phyloP scores from a whole-genome alignment of 108 stramenopile genomes.

The Schizochytrium sp. region DNA sequence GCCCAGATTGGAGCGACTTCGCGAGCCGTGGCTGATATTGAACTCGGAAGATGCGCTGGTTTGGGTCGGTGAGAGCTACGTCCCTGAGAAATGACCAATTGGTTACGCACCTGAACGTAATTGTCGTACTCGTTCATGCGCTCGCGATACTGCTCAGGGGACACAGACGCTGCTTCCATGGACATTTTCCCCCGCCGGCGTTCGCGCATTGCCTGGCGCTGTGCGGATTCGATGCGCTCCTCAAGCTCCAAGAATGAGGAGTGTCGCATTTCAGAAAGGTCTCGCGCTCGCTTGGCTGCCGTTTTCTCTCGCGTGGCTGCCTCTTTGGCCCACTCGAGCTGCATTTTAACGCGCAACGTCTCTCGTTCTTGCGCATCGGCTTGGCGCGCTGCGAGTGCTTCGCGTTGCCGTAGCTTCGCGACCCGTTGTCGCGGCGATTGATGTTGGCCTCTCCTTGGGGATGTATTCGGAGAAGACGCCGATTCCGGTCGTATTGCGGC shows the following conservation, averaged over 20 bases:
- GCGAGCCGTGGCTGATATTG: neutral
- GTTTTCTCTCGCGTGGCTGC: neutral
- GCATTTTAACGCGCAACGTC: neutral
- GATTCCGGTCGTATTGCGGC: neutral
- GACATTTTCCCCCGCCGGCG: neutral
- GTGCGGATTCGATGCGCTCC: neutral
- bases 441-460: no score
- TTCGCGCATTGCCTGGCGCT: neutral
- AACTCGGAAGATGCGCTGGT: neutral
- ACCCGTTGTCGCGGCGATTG: neutral
- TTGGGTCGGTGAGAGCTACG: neutral
- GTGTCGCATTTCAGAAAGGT: neutral
- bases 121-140: neutral
- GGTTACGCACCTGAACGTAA: neutral
- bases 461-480: neutral
- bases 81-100: neutral
- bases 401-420: neutral
- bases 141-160: neutral
- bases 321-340: constrained; percentile 2
- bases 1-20: neutral
- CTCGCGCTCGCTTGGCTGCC: neutral
- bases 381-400: neutral
- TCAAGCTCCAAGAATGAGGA: neutral
- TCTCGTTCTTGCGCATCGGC: neutral
- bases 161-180: neutral